Evolutionary conservation across 1,284 basidiomycete genomes (phyloP).

Genomic region (Rhodotorula sp.): DNA sequence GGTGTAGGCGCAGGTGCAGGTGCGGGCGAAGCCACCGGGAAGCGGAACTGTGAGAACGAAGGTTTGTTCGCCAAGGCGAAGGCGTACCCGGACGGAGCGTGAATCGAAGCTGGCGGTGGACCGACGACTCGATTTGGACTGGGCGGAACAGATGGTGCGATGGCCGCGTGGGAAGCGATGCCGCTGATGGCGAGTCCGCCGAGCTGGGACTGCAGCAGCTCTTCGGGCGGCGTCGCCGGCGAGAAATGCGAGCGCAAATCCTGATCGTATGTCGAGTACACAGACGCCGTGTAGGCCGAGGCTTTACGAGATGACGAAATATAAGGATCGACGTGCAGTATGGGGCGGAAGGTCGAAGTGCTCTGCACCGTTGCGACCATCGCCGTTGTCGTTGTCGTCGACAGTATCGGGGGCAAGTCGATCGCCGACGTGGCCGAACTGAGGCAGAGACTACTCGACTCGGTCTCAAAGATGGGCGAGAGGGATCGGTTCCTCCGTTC

Average conservation of each 20-base stretch:
- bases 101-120: not conserved
- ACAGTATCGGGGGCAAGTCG: not conserved
- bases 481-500: not conserved
- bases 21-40: not conserved
- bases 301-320: not conserved
- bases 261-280: slow-evolving; percentile 8
- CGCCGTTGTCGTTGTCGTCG: not conserved
- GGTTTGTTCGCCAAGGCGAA: not conserved
- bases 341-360: not conserved
- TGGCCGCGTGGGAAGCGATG: not conserved
- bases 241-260: slow-evolving; percentile 14
- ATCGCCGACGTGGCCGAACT: not conserved
- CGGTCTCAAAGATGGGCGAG: not conserved
- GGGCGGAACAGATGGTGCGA: not conserved
- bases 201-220: not conserved
- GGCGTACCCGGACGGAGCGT: not conserved
- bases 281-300: slow-evolving; percentile 9
- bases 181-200: slow-evolving; percentile 12
- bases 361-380: not conserved
- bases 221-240: slow-evolving; percentile 14
- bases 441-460: not conserved
- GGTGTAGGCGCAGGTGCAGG: not conserved
- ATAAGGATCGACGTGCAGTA: slow-evolving; percentile 6
- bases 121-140: not conserved
- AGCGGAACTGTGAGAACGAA: slow-evolving; percentile 5